Base-by-base conservation (phyloP, 2,329 filamentous ascomycete species). In the Phialophora expanda region DNA sequence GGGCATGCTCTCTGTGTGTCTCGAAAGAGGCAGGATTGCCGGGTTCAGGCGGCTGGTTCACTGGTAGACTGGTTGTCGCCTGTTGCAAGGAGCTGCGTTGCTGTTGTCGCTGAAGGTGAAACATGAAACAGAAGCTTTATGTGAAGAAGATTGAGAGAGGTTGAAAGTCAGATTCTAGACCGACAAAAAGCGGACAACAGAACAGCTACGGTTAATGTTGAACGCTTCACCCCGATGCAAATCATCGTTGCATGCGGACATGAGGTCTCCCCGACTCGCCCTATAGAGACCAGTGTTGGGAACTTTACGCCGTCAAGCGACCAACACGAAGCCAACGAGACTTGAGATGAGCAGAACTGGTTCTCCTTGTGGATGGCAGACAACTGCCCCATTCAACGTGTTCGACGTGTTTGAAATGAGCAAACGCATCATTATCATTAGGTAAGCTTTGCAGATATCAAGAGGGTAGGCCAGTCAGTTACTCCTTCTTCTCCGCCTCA, bases 11-110 rank as follows among this genome's bases (percentile, higher is more conserved):
- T 44, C 38, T n/a, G 17, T 4, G 38, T 20, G 14, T 51, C 5
- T 12, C 22, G 20, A 22, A 51, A 51, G 17, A 51, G 24, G 48
- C 48, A 51, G 48, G 48, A 24, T 51, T 51, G 48, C 48, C 48
- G 48, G 48, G 20, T 51, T 11, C n/a, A 7, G 14, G 6, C 14
- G 14, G 22, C 5, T 14, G 48, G 8, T 6, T 26, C 9, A 26
- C 22, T 44, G 14, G 38, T 2, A n/a, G 38, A 26, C 48, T 44
- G 14, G 38, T 2, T 44, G 38, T 44, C 38, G 38, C 38, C 17
- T n/a, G 38, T 44, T 11, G 17, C 17, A 20, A 44, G 38, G 38
- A 44, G 38, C 38, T 7, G 38, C 2, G 17, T n/a, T 44, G 3
- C 6, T 44, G 38, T 44, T 44, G 38, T 44, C 17, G 38, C 38